These are phyloP conservation scores for Herpetomonas samuelpessoai DNA, from an alignment of 208 protist genomes.

Conservation along the genomic window DNA sequence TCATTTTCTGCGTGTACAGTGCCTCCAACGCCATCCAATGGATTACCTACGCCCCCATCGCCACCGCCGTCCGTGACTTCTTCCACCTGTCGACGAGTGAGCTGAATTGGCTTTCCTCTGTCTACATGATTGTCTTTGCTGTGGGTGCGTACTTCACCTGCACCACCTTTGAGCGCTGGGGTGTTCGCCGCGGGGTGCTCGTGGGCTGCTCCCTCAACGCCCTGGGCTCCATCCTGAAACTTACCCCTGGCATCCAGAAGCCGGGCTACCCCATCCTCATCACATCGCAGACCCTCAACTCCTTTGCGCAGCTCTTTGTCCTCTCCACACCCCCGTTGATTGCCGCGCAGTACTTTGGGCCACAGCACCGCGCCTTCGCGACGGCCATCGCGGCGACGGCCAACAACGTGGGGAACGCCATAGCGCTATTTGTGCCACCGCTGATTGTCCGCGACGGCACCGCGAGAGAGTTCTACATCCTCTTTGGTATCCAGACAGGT, in stretches of 20 bases:
- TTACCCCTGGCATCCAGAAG: slow-evolving; percentile 43
- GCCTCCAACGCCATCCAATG: slow-evolving; percentile 73
- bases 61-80: slow-evolving; percentile 28
- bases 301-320: slow-evolving; percentile 68
- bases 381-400: slow-evolving; percentile 60
- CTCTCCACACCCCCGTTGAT: slow-evolving; percentile 72
- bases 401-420: slow-evolving; percentile 68
- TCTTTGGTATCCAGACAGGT: slow-evolving; percentile 54
- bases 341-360: slow-evolving; percentile 62
- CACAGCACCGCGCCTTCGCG: slow-evolving; percentile 54
- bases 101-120: slow-evolving; percentile 69
- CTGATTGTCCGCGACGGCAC: slow-evolving; percentile 46
- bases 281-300: slow-evolving; percentile 47
- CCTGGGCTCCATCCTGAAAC: slow-evolving; percentile 55
- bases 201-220: slow-evolving; percentile 55
- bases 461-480: slow-evolving; percentile 40
- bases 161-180: slow-evolving; percentile 69
- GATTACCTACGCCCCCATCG: slow-evolving; percentile 63
- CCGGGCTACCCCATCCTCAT: slow-evolving; percentile 52
- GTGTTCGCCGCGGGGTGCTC: slow-evolving; percentile 53
- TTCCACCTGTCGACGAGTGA: slow-evolving; percentile 56
- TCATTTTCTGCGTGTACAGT: slow-evolving; percentile 62
- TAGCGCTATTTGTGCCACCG: slow-evolving; percentile 54
- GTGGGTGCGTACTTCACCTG: slow-evolving; percentile 58
- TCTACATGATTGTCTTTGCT: slow-evolving; percentile 83